Evolutionary conservation across 768 basidiomycete species (phyloP), one percentile per base, ranked within the genome.

Genomic region (Basidioascus undulatus): DNA sequence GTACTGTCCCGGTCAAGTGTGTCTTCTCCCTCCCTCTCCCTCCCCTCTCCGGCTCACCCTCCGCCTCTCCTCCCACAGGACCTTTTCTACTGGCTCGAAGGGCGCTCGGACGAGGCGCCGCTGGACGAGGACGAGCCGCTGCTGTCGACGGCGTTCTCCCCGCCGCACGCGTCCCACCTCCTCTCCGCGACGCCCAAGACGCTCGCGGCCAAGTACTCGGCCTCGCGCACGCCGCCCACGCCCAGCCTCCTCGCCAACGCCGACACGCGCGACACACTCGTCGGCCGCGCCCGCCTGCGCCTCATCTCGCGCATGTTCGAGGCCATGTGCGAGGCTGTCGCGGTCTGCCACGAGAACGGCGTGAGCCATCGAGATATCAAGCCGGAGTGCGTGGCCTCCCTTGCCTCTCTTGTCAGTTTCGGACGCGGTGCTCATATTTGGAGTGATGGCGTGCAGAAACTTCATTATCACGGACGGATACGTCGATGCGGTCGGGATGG

Each of bases 311-410:
- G 80, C 55, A 98, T 98, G 89, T 96, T 98, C 59, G 65, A 72
- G 16, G 92, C 96, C 61, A 98, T 98, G 89, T 96, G 89, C 55
- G 82, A 87, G 47, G 87, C 89, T 33, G 87, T 98, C 11, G 81
- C 82, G 3, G 72, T 77, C 6, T 94, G 89, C 60, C 89, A 98
- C 55, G 74, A 74, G 15, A 72, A 76, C 46, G 75, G 75, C 28
- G 79, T 98, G 46, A 83, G 76, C 55, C 89, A 98, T 56, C 73
- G 89, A 45, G 89, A 98, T 59, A 94, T 98, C 69, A 98, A 98
- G 63, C 89, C 89, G 0, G 89, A 96, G 64, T 94, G n/a, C n/a
- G n/a, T n/a, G n/a, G n/a, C n/a, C n/a, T n/a, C n/a, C n/a, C n/a
- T n/a, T n/a, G n/a, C n/a, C n/a, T n/a, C n/a, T n/a, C n/a, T n/a